A percentile compares a stretch with the other conserved stretches of the same genome.
phyloP scores from a whole-genome alignment of 306 rosid genomes.

The Sicyos baderoa region DNA sequence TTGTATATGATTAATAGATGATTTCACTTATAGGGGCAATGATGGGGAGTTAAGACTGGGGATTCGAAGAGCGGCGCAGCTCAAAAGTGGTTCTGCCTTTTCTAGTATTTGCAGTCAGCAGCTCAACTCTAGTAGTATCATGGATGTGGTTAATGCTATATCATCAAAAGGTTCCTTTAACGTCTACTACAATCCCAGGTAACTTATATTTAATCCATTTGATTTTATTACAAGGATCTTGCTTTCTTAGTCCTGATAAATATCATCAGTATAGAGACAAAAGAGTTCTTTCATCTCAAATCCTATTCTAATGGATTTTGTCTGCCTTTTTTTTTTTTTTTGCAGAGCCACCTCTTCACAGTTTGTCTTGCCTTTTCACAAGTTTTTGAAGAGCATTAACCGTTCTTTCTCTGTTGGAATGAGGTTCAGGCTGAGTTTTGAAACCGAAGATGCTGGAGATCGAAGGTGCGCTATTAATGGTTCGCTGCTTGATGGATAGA shows the following conservation, averaged over 20 bases:
- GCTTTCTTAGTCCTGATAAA: background rate
- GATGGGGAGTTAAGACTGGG: slow-evolving; percentile 90
- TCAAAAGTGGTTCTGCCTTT: slow-evolving; percentile 48
- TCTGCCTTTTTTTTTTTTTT: background rate
- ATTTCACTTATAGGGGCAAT: slow-evolving; percentile 49
- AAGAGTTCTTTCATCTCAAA: background rate
- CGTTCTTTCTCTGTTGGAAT: slow-evolving; percentile 64
- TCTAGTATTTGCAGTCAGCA: slow-evolving; percentile 45
- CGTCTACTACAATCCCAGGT: slow-evolving; percentile 84
- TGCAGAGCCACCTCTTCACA: slow-evolving; percentile 67
- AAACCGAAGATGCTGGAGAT: slow-evolving; percentile 83
- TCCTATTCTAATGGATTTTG: background rate
- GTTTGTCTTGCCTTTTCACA: slow-evolving; percentile 62
- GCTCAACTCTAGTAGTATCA: slow-evolving; percentile 37
- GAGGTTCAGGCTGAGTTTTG: slow-evolving; percentile 87
- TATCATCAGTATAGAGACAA: no score
- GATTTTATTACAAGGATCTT: no score
- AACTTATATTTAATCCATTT: slow-evolving; percentile 1
- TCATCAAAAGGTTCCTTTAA: slow-evolving; percentile 50
- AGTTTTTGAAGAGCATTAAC: slow-evolving; percentile 57
- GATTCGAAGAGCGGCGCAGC: slow-evolving; percentile 74
- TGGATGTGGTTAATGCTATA: slow-evolving; percentile 63
- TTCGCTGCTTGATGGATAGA: slow-evolving; percentile 5
- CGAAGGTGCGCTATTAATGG: slow-evolving; percentile 45
- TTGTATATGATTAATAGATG: background rate